A percentile compares a stretch with the other conserved stretches of the same genome.
Conservation (phyloP, 169 alveolate genomes). For the Plasmodium relictum region DNA sequence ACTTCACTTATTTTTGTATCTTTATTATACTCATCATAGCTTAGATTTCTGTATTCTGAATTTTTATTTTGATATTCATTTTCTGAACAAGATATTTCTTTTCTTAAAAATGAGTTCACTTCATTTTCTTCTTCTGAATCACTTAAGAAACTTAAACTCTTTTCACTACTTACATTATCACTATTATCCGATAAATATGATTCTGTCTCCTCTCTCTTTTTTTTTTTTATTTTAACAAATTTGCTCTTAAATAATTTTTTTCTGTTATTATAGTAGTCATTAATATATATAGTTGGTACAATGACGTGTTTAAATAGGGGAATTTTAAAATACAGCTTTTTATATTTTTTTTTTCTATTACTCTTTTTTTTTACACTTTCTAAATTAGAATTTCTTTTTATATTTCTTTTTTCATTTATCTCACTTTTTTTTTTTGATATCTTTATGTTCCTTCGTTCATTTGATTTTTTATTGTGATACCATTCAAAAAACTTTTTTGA, state of each 20-base stretch:
- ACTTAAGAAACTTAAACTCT: slow-evolving; percentile 42
- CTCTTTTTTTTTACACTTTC: neutral
- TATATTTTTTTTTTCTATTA: slow-evolving; percentile 5
- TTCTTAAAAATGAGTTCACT: slow-evolving; percentile 30
- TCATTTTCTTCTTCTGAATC: slow-evolving; percentile 60
- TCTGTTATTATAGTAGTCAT: slow-evolving; percentile 17
- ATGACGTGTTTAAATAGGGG: slow-evolving; percentile 63
- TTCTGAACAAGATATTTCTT: neutral
- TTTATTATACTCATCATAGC: too few species aligned
- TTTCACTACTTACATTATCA: slow-evolving; percentile 45
- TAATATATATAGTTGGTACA: slow-evolving; percentile 43
- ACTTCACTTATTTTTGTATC: too few species aligned
- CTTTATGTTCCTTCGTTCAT: neutral
- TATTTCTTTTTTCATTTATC: neutral
- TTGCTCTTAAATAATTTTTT: slow-evolving; percentile 10
- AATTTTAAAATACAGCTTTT: slow-evolving; percentile 31
- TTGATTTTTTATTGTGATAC: slow-evolving; percentile 14
- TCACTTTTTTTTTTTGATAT: neutral
- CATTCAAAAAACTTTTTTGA: slow-evolving; percentile 30
- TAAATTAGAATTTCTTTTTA: neutral
- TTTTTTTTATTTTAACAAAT: slow-evolving; percentile 16
- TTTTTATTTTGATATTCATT: neutral
- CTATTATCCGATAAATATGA: slow-evolving; percentile 14
- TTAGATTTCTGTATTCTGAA: too few species aligned
- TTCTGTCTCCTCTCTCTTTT: slow-evolving; percentile 1